phyloP scores from a whole-genome alignment of 495 filamentous ascomycete genomes.

The Aspergillus baeticus region DNA sequence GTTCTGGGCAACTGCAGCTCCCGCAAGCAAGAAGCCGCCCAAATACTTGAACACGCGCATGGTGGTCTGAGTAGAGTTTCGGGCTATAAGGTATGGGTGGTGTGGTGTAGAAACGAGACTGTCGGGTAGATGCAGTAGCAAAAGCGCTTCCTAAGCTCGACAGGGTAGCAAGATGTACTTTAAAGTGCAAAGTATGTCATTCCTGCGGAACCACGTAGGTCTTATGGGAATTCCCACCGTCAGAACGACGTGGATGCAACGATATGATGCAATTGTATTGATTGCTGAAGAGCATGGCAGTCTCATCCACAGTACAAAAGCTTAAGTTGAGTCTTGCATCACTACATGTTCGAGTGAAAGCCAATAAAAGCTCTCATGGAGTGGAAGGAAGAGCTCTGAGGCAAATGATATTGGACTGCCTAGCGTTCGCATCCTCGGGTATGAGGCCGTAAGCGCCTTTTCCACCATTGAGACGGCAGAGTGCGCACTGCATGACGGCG shows the following conservation, averaged over 20 bases:
- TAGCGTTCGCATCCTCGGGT: neutral
- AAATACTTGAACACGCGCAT: slow-evolving; percentile 23
- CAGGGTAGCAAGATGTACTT: neutral
- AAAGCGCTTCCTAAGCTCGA: neutral
- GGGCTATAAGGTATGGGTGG: neutral
- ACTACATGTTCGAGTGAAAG: slow-evolving; percentile 8
- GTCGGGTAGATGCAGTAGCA: neutral
- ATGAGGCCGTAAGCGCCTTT: neutral
- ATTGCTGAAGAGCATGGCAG: neutral
- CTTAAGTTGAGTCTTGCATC: slow-evolving; percentile 21
- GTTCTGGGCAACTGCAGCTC: slow-evolving; percentile 18
- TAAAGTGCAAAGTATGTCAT: too few species aligned
- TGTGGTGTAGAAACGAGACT: neutral
- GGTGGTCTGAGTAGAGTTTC: neutral
- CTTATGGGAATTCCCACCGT: neutral
- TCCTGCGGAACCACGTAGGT: neutral
- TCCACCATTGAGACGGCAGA: slow-evolving; percentile 2
- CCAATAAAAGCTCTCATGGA: slow-evolving; percentile 9
- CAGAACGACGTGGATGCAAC: slow-evolving; percentile 14
- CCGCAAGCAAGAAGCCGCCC: slow-evolving; percentile 22
- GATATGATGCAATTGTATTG: slow-evolving; percentile 24
- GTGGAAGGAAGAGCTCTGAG: neutral
- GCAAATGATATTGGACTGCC: neutral
- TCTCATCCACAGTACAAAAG: neutral
- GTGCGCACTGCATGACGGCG: neutral